phyloP scores from a whole-genome alignment of 2,329 filamentous ascomycete species.

The Phialophora chinensis region DNA sequence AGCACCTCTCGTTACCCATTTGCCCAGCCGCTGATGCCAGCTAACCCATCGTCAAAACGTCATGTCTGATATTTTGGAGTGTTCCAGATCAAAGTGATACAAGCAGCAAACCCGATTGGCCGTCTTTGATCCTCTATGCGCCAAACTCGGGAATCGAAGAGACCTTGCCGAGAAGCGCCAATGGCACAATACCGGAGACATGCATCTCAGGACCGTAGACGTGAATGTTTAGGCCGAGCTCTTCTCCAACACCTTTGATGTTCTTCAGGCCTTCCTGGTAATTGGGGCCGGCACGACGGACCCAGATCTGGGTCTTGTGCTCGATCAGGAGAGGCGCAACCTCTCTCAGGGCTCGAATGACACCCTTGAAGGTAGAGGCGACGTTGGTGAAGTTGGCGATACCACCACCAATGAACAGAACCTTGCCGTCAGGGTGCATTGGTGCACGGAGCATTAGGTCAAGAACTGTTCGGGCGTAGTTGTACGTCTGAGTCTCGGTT shows the following conservation, averaged over 20 bases:
- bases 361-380: conserved; percentile 98
- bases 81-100: conserved; percentile 26
- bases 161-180: conserved; percentile 75
- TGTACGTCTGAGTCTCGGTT: conserved; percentile 98
- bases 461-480: conserved; percentile 96
- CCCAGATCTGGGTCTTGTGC: conserved; percentile 99
- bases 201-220: conserved; percentile 81
- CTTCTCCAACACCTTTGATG: conserved; percentile 95
- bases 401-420: conserved; percentile 98
- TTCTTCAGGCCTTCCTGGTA: conserved; percentile 99
- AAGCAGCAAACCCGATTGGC: conserved; percentile 1
- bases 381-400: conserved; percentile 99
- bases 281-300: conserved; percentile 88
- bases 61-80: conserved; percentile 23
- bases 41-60: conserved; percentile 27
- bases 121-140: conserved; percentile 29
- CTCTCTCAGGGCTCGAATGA: conserved; percentile 94
- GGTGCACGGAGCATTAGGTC: conserved; percentile 97
- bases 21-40: conserved; percentile 24
- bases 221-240: conserved; percentile 96
- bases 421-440: conserved; percentile 85
- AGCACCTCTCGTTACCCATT: conserved; percentile 27
- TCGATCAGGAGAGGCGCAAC: conserved; percentile 83
- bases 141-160: conserved; percentile 67
- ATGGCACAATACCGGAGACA: conserved; percentile 93